Base-by-base conservation (phyloP, 2,329 filamentous ascomycete species). In the Arthrobotrys sphaeroides region DNA sequence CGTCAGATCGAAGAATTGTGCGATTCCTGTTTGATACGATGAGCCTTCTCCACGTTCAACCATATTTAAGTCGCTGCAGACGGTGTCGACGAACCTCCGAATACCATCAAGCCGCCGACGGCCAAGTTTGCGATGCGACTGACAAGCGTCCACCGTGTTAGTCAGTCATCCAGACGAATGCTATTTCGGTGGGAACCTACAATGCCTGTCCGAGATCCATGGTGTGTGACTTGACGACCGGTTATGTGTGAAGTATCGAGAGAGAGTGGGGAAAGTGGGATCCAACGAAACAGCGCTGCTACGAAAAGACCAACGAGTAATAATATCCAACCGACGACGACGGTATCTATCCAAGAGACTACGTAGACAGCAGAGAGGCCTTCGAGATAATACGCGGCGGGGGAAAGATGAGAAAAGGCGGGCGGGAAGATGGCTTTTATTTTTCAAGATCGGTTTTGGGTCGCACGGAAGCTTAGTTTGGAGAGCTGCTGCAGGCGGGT, bases 61-160 rank as follows among this genome's bases (percentile, higher is more conserved):
- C 45, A 36, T 42, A 75, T 47, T n/a, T n/a, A n/a, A n/a, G n/a
- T n/a, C n/a, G n/a, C n/a, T n/a, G n/a, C n/a, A n/a, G n/a, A n/a
- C n/a, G n/a, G n/a, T n/a, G n/a, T n/a, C n/a, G 86, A 86, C 81
- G 93, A 86, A 80, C 93, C 94, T 78, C 94, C 94, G 53, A 97
- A 86, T 53, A 96, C 85, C 89, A 97, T 96, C 79, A 97, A 87
- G 79, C 90, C 90, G 80, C 90, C 95, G 78, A 96, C 90, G 80
- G 86, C 92, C 83, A 99, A 86, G 87, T 99, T 99, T 83, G 96
- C 92, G 82, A 98, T 89, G 82, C 95, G 95, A 67, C 73, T 77
- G 26, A 42, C 1, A 22, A 31, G 3, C 7, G 13, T 6, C n/a
- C n/a, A 22, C 12, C 2, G 33, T 40, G 24, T 73, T 49, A 73